Evolutionary conservation across 805 yeast genomes (phyloP), one percentile per base, ranked within the genome.

Genomic region (Teunomyces kruisii): DNA sequence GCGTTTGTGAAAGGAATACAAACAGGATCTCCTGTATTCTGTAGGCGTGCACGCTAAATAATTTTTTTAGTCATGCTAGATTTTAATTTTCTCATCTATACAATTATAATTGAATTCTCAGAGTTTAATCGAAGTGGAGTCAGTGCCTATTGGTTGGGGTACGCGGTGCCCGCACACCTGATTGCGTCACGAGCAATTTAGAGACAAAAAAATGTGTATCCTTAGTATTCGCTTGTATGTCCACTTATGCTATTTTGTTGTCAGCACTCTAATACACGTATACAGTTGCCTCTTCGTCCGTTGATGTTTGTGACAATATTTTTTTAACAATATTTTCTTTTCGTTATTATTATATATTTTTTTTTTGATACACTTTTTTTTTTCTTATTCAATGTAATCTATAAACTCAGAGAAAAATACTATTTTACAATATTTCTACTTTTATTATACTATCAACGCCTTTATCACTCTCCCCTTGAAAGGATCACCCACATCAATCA

Each of bases 361-460:
- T 35, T 35, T 35, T 35, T 35, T 35, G 38, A 35, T 19, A n/a
- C 38, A 35, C 26, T 19, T 35, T 35, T 35, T 35, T 35, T 24
- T 35, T 35, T 35, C 38, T 35, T 35, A 19, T 35, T 35, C 28
- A 19, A 35, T 35, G 22, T 35, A 19, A 35, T 35, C 38, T 35
- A 22, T 35, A 19, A 35, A 35, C 38, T 35, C 38, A 35, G 38
- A 24, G 38, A 35, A 35, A 35, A 35, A 35, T 35, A 35, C 38
- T 35, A 35, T 35, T 35, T 8, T 35, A 35, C 22, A 35, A 35
- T 22, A 35, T 19, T 35, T 24, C 38, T 19, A 24, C 38, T 35
- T 22, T 35, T 35, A 35, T 35, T 35, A 35, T 24, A 22, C 38
- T 35, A 22, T 22, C 38, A 22, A 35, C 28, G 13, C 38, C 16